phyloP scores from a whole-genome alignment of 257 asterid species.

The Eucommia ulmoides region DNA sequence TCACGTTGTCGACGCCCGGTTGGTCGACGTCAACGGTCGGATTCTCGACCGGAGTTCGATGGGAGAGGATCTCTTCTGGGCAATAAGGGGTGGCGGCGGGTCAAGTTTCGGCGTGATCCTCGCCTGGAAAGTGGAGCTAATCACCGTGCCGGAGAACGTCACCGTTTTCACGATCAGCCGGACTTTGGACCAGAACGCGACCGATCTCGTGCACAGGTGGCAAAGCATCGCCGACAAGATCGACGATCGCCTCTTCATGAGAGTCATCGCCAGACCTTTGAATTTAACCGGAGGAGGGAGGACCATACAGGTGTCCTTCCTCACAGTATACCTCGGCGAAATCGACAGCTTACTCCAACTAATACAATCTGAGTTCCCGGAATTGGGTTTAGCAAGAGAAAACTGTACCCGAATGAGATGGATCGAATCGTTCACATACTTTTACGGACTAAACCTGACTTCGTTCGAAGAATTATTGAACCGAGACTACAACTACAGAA shows the following conservation, averaged over 20 bases:
- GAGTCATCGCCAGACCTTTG: too few species aligned
- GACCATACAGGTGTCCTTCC: background rate
- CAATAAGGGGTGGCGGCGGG: too few species aligned
- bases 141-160: too few species aligned
- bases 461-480: background rate
- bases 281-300: background rate
- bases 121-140: background rate
- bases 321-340: background rate
- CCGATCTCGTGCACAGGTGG: too few species aligned
- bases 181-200: too few species aligned
- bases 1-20: too few species aligned
- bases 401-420: background rate
- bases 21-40: too few species aligned
- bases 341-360: background rate
- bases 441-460: background rate
- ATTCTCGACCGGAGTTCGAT: too few species aligned
- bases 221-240: background rate
- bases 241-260: background rate
- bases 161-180: too few species aligned
- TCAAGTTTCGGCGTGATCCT: background rate
- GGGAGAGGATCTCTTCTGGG: too few species aligned
- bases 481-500: background rate
- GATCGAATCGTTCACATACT: background rate
- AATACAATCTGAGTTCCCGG: background rate
- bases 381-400: background rate